Conservation (phyloP, 2,329 filamentous ascomycete species). For the Claviceps africana region DNA sequence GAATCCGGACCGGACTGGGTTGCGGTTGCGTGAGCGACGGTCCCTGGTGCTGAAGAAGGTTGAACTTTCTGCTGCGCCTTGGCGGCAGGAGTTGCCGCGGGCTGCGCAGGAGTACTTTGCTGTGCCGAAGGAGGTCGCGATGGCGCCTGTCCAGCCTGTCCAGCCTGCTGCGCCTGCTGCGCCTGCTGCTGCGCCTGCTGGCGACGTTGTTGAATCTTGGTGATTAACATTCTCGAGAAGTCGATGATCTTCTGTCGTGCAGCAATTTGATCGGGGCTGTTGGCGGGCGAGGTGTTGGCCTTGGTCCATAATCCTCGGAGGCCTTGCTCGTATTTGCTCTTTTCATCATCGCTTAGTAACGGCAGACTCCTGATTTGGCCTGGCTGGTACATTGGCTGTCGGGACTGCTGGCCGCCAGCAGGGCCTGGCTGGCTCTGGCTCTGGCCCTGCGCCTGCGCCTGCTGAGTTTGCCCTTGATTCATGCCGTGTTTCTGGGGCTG, state of each 20-base stretch:
- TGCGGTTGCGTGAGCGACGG: background rate
- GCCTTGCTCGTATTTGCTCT: constrained; percentile 43
- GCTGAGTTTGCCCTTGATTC: constrained; percentile 14
- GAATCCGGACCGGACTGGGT: constrained; percentile 4
- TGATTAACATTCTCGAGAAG: constrained; percentile 43
- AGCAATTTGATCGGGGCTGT: constrained; percentile 32
- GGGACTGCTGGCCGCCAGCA: constrained; percentile 12
- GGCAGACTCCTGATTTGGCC: constrained; percentile 36
- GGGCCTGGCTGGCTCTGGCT: constrained; percentile 13
- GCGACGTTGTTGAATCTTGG: constrained; percentile 33
- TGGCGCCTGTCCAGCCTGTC: constrained; percentile 10
- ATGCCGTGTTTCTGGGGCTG: constrained; percentile 6
- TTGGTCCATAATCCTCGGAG: constrained; percentile 39
- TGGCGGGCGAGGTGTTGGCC: constrained; percentile 31
- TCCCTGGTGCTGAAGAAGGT: constrained; percentile 1
- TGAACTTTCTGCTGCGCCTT: constrained; percentile 8
- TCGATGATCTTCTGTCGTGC: constrained; percentile 45
- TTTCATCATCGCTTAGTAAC: constrained; percentile 40
- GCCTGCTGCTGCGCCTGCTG: constrained; percentile 19
- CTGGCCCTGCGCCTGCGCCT: no score
- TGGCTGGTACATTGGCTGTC: constrained; percentile 33
- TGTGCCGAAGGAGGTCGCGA: constrained; percentile 11
- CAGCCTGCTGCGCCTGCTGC: constrained; percentile 14
- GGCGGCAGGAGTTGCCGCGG: constrained; percentile 8
- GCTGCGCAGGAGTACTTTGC: constrained; percentile 7